Conservation (phyloP, 176 grass and related monocot genomes). For the Phoenix roebelenii region DNA sequence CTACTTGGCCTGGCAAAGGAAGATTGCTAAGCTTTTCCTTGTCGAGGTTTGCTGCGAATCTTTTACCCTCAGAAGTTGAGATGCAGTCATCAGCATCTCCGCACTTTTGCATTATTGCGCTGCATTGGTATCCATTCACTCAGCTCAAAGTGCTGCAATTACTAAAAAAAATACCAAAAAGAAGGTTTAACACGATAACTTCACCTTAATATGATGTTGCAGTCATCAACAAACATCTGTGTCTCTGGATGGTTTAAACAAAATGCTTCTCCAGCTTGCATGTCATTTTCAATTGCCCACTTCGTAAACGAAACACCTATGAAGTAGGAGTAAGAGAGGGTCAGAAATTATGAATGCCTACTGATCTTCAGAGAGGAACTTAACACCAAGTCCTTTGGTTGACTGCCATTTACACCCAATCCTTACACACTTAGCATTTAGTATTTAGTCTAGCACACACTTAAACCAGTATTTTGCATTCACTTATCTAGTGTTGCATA, state of each 20-base stretch:
- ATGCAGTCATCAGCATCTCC: constrained; percentile 86
- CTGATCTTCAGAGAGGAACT: no score
- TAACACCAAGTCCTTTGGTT: no score
- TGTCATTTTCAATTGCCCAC: constrained; percentile 99
- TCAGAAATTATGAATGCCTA: no score
- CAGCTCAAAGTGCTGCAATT: no score
- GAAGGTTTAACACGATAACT: no score
- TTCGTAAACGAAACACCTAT: constrained; percentile 75
- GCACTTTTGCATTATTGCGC: constrained; percentile 97
- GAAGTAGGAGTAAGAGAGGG: no score
- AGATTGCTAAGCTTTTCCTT: constrained; percentile 77
- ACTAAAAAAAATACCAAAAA: no score
- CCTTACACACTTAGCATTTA: no score
- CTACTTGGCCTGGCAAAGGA: constrained; percentile 87
- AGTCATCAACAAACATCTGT: constrained; percentile 80
- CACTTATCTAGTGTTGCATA: no score
- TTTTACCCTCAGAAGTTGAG: constrained; percentile 82
- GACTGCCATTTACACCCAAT: no score
- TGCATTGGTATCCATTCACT: constrained; percentile 12
- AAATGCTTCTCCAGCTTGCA: constrained; percentile 92
- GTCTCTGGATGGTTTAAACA: constrained; percentile 78
- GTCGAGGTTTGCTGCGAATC: constrained; percentile 54
- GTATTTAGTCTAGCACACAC: no score
- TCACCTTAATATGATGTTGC: constrained; percentile 94
- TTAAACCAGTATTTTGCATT: no score